Conservation (phyloP, 192 early-diverging fungal genomes). For the Kickxella alabastrina region DNA sequence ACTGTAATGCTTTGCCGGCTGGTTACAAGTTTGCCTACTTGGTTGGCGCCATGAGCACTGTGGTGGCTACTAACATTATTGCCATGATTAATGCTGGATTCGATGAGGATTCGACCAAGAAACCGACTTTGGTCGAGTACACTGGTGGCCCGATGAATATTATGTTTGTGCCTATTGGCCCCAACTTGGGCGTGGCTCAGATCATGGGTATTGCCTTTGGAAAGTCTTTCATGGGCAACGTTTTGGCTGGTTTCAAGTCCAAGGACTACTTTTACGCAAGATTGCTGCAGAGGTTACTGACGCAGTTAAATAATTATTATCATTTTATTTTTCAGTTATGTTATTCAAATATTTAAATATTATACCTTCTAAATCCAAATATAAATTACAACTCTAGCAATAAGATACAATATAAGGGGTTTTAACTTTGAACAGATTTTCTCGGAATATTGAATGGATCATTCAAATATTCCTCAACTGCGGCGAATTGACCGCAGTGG, state of each 20-base stretch:
- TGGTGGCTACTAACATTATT: conserved; percentile 30
- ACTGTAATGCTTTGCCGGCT: conserved; percentile 42
- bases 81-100: conserved; percentile 13
- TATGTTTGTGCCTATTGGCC: conserved; percentile 43
- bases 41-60: conserved; percentile 14
- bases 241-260: conserved; percentile 21
- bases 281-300: conserved; percentile 8
- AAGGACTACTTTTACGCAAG: conserved; percentile 38
- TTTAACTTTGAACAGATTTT: too few relatives aligned
- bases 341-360: neutral
- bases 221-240: conserved; percentile 26
- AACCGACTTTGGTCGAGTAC: conserved; percentile 13
- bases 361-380: neutral
- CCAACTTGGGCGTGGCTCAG: conserved; percentile 35
- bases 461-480: too few relatives aligned
- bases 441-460: conserved; percentile 19
- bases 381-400: neutral
- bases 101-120: neutral
- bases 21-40: conserved; percentile 31
- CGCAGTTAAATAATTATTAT: too few relatives aligned
- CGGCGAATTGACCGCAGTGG: conserved; percentile 17
- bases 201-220: conserved; percentile 32
- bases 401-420: neutral
- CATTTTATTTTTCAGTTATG: neutral
- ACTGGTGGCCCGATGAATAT: conserved; percentile 17